phyloP scores from a whole-genome alignment of 2,329 filamentous ascomycete genomes.

The Beauveria scarabaeidicola region DNA sequence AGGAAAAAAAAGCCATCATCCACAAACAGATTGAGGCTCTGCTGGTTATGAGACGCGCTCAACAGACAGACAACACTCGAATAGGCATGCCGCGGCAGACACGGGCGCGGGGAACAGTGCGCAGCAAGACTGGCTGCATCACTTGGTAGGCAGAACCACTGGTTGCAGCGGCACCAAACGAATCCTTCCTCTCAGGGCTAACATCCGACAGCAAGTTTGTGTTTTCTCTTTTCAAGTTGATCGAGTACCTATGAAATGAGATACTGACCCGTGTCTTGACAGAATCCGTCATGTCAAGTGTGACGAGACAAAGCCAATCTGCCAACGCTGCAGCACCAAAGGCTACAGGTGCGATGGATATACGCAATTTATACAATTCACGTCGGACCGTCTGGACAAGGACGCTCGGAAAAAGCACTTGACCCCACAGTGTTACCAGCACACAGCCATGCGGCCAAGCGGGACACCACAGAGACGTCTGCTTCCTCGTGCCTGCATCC shows the following conservation, averaged over 20 bases:
- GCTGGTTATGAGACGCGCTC: not conserved
- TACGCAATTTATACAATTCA: not conserved
- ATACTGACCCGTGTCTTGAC: not conserved
- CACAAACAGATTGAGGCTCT: not conserved
- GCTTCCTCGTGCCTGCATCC: not conserved
- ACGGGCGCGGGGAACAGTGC: constrained; percentile 2
- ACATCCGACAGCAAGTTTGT: not conserved
- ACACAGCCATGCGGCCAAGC: not conserved
- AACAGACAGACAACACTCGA: too few relatives aligned
- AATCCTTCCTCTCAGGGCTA: not conserved
- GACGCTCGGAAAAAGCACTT: not conserved
- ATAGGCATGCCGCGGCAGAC: not conserved
- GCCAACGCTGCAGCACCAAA: constrained; percentile 11
- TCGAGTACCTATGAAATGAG: too few relatives aligned
- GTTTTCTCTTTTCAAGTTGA: not conserved
- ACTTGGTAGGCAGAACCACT: constrained; percentile 14
- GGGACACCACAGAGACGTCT: not conserved
- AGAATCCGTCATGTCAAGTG: constrained; percentile 17
- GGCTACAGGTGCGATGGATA: constrained; percentile 15
- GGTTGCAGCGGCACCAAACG: not conserved
- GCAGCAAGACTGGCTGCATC: constrained; percentile 13
- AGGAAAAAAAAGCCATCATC: too few relatives aligned
- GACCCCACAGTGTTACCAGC: not conserved
- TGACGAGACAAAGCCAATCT: constrained; percentile 12
- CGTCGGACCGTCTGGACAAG: not conserved